Evolutionary conservation across 1,284 basidiomycete species (phyloP), one percentile per base, ranked within the genome.

Genomic region (Malassezia japonica): DNA sequence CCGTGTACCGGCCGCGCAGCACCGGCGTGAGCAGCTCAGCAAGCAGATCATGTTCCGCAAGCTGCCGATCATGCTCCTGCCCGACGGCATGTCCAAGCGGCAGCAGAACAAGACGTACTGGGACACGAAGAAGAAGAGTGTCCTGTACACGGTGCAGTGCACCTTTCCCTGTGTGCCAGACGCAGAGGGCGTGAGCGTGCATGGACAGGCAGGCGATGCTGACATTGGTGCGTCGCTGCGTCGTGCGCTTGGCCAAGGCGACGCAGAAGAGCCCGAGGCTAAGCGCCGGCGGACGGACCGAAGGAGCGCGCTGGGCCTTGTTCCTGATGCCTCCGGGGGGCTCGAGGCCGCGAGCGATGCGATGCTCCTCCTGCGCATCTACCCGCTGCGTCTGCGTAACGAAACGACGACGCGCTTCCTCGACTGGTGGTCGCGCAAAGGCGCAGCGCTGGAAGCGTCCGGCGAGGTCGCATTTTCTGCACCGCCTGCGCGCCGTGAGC

Each of bases 341-440:
- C 18, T 40, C 27, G 38, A 13, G 18, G 23, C 38, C 15, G 6
- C 10, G 15, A 2, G 6, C 20, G 40, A 40, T 15, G 16, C 9
- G 23, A 16, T 41, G 3, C 28, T 48, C 6, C 32, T 53, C 1
- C 20, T 46, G 7, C 50, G 40, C 23, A n/a, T 53, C 12, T 53
- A 53, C 20, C 38, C 36, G 7, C n/a, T 33, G 15, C 50, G 50
- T 15, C 39, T 53, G 15, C 50, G 50, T 4, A 53, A 53, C 18
- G 50, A 53, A 32, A 53, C 35, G 12, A 42, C 45, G 4, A 13
- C 45, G 15, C 45, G 44, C 23, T 53, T 37, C 38, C 27, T 53
- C 3, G 50, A 53, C 28, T 53, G 50, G 50, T 53, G 50, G 50
- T 5, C 27, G 3, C 44, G 50, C 9, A 53, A 53, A 43, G 50